A percentile compares a stretch with the other conserved stretches of the same genome.
Evolutionary conservation across 2,329 filamentous ascomycete species (phyloP).

Genomic region (Penicillium sp.): DNA sequence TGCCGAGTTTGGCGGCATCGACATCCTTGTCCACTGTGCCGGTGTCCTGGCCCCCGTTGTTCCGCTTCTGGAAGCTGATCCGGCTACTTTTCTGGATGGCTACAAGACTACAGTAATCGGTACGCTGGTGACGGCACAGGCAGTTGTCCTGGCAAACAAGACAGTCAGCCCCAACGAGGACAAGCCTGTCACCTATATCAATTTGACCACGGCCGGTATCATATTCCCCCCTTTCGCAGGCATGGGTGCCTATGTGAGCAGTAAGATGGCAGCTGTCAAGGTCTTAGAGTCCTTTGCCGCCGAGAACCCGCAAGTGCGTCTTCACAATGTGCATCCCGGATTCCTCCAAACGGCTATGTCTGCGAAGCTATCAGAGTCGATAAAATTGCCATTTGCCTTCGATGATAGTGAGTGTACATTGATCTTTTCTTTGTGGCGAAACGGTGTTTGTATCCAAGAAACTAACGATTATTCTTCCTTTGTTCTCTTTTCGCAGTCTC

Average conservation of each 20-base stretch:
- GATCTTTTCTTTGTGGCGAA: not conserved
- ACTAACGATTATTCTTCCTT: too few species aligned
- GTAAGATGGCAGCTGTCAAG: slow-evolving; percentile 15
- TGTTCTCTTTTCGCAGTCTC: slow-evolving; percentile 14
- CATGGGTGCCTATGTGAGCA: slow-evolving; percentile 13
- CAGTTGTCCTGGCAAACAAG: not conserved
- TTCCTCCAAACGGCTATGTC: slow-evolving; percentile 20
- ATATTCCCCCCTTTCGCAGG: slow-evolving; percentile 10
- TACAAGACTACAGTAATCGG: not conserved
- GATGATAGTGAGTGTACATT: slow-evolving; percentile 10
- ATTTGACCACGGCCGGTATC: slow-evolving; percentile 3
- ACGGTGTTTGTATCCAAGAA: too few species aligned
- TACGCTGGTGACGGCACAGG: not conserved
- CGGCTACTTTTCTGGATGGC: slow-evolving; percentile 4
- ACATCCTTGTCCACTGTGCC: slow-evolving; percentile 12
- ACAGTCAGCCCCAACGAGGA: not conserved
- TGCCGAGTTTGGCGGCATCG: slow-evolving; percentile 10
- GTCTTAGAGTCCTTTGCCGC: slow-evolving; percentile 10
- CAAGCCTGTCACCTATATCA: not conserved
- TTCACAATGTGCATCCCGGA: slow-evolving; percentile 19
- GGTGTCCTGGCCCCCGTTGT: slow-evolving; percentile 9
- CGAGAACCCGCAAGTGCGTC: slow-evolving; percentile 15
- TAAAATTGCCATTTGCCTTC: slow-evolving; percentile 9
- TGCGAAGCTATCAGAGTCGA: slow-evolving; percentile 11
- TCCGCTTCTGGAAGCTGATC: slow-evolving; percentile 7